Evolutionary conservation across 2,329 filamentous ascomycete species (phyloP), one percentile per base, ranked within the genome.

Genomic region (Ilyonectria mors-panacis): DNA sequence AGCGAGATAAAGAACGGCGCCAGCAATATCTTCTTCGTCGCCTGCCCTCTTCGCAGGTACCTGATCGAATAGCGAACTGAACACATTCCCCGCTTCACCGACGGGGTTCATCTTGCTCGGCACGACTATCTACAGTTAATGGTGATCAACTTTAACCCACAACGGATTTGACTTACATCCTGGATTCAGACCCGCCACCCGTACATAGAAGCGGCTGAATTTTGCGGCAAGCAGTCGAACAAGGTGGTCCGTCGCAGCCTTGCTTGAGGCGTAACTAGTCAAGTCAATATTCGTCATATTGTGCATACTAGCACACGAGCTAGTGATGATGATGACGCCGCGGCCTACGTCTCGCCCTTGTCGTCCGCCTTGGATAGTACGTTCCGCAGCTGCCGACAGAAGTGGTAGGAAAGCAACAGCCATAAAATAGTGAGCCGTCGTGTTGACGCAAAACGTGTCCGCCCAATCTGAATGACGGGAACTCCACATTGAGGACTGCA

Each of bases 211-310:
- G 70, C 75, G 70, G 17, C 70, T 69, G 42, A 85, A 87, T 70
- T 87, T 87, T 7, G 80, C 79, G 6, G 85, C 85, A 62, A 88
- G 68, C 60, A 87, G 72, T 56, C 73, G 79, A 2, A 87, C 85
- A 15, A 87, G 71, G 77, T 87, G 85, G 73, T 87, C 85, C 1
- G 85, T 86, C 0, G 84, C 85, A 1, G 85, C 85, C 69, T 87
- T 87, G 68, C 83, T 87, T 0, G 82, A 74, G 0, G 85, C 85
- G 66, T 87, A 87, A 69, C 83, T 85, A 6, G 84, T 86, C 72
- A 87, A 75, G 66, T 87, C 85, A 4, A 87, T 79, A 68, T 87
- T 87, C 1, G 85, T 87, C 1, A 74, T 82, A 73, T 86, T 86
- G 65, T 86, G 85, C 81, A 86, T 83, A 71, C 84, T 86, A 2